Percentiles rank a stretch among this genome's conserved stretches.
These are phyloP conservation scores for Didymella sp. DNA, from an alignment of 2,329 filamentous ascomycete species.

Conservation along the genomic window DNA sequence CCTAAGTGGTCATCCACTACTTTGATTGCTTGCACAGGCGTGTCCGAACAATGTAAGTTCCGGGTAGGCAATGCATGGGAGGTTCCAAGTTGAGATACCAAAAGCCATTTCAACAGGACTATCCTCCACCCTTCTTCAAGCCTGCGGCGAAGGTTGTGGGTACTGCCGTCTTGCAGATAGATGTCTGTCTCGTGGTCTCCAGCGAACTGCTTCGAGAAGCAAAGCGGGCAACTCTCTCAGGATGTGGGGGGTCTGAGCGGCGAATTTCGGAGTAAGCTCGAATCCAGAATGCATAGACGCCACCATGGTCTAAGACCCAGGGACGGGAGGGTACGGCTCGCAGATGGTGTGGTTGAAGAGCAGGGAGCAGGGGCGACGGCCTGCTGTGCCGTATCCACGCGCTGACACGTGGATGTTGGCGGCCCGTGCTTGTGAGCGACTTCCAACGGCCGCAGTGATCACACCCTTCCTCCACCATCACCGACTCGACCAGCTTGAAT, in stretches of 20 bases:
- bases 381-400: not conserved
- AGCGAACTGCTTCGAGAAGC: too few relatives aligned
- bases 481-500: not conserved
- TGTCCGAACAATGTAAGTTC: not conserved
- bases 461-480: not conserved
- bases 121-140: not conserved
- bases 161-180: too few relatives aligned
- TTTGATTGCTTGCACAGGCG: not conserved
- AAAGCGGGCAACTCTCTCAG: too few relatives aligned
- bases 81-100: not conserved
- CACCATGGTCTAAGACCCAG: not conserved
- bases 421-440: not conserved
- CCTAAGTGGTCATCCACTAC: not conserved
- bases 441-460: not conserved
- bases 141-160: not conserved
- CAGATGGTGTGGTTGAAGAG: not conserved
- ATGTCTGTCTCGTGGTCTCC: too few relatives aligned
- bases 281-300: not conserved
- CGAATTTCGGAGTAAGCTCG: too few relatives aligned
- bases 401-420: not conserved
- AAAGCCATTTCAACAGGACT: not conserved
- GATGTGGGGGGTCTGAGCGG: too few relatives aligned
- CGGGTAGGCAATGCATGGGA: not conserved
- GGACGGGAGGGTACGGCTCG: constrained; percentile 2
- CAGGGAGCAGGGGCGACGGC: not conserved